Evolutionary conservation across 192 early-diverging fungal genomes (phyloP), one percentile per base, ranked within the genome.

Genomic region (Backusella macrospora): DNA sequence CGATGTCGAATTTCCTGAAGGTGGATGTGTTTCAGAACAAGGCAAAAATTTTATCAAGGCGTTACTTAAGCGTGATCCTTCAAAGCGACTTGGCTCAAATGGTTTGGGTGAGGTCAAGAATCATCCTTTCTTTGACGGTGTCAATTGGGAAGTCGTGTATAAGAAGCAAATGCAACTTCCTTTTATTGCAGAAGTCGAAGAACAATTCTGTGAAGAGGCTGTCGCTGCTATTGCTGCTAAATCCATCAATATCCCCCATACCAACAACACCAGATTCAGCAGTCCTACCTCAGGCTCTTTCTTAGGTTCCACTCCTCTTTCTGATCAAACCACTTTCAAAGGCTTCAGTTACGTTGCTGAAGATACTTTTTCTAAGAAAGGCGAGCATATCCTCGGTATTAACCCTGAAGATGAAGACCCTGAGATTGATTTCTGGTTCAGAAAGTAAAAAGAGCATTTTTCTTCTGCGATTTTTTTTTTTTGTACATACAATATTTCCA

Each of bases 91-190:
- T 10, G 92, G 92, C 29, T 59, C 81, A n/a, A 71, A 70, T 23
- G 89, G 86, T 26, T 81, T 90, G 6, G 84, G 89, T n/a, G 88
- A 88, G 68, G 89, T 94, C 68, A 94, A 94, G 76, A 71, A 72
- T 1, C 93, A 94, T 71, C 86, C 88, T 15, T 90, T 87, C 76
- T 94, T 94, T 73, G 78, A 81, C 7, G 88, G 85, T 16, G 81
- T 93, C 5, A 82, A 92, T 70, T 94, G 91, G 87, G 65, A 83
- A 4, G 79, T 83, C 26, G 84, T 94, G 1, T 77, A 82, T 43
- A 84, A 82, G 13, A 84, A 92, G 14, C 87, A 92, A 82, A 84
- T 91, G 37, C 76, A 80, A 3, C 86, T 84, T 21, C 86, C 86
- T 12, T 59, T 59, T 59, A 4, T 59, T 21, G 52, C 52, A 26